Conservation (phyloP, 2,329 filamentous ascomycete genomes). For the Verticillium nubilum region DNA sequence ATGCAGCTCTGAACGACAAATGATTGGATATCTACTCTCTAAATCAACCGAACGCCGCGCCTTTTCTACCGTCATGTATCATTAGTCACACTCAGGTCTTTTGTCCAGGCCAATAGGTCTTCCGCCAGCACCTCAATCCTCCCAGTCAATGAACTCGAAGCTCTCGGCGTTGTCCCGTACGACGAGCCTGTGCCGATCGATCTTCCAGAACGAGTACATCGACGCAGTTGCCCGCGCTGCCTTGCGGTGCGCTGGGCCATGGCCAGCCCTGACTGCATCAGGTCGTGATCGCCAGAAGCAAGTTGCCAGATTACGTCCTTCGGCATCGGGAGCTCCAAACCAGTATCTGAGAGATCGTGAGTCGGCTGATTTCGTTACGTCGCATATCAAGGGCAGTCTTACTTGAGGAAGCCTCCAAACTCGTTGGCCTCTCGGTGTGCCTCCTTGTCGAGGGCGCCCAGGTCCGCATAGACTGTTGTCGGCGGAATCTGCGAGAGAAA, state of each 20-base stretch:
- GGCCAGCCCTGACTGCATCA: slow-evolving; percentile 54
- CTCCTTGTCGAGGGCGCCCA: slow-evolving; percentile 69
- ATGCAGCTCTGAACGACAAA: too few relatives aligned
- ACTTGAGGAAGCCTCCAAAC: slow-evolving; percentile 79
- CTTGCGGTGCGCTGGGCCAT: slow-evolving; percentile 55
- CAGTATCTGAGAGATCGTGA: slow-evolving; percentile 57
- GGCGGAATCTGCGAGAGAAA: slow-evolving; percentile 71
- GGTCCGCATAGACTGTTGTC: slow-evolving; percentile 59
- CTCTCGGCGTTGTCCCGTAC: slow-evolving; percentile 58
- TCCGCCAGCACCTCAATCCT: slow-evolving; percentile 21
- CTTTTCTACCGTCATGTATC: neutral
- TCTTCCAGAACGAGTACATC: slow-evolving; percentile 61
- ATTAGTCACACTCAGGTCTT: neutral
- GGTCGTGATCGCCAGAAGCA: slow-evolving; percentile 60
- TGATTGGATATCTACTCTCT: neutral
- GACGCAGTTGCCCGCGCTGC: slow-evolving; percentile 60
- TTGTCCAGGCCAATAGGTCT: neutral
- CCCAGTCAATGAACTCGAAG: slow-evolving; percentile 62
- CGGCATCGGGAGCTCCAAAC: slow-evolving; percentile 70
- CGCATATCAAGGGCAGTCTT: slow-evolving; percentile 16
- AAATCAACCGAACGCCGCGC: neutral
- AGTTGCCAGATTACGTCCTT: slow-evolving; percentile 76
- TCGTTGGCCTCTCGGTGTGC: slow-evolving; percentile 75
- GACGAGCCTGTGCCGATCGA: slow-evolving; percentile 64
- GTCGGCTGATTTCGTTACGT: neutral